Conservation (phyloP, 2,329 filamentous ascomycete species). For the Trichoderma lentiforme region DNA sequence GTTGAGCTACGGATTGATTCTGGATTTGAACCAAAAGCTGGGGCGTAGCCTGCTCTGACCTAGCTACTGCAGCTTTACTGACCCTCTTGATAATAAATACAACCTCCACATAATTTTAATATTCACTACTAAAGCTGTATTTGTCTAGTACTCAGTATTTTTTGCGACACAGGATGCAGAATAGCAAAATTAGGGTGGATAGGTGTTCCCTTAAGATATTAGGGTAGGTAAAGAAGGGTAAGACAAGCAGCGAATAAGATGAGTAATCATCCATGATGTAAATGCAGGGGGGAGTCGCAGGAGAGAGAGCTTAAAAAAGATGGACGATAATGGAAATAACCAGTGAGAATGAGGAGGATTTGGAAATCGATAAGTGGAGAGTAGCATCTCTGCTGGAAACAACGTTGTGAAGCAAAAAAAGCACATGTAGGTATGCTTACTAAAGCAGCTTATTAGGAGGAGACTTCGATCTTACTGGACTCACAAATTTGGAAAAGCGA, state of each 20-base stretch:
- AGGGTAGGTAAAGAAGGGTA: not conserved
- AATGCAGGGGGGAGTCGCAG: not conserved
- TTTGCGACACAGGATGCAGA: not conserved
- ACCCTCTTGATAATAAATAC: too few relatives aligned
- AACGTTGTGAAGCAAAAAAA: not conserved
- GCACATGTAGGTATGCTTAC: not conserved
- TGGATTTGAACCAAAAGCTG: too few relatives aligned
- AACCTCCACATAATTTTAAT: not conserved
- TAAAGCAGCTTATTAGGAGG: not conserved
- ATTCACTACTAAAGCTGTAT: not conserved
- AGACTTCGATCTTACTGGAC: not conserved
- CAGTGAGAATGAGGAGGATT: not conserved
- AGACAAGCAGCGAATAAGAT: not conserved
- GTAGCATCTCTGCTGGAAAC: not conserved
- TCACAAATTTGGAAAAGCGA: not conserved
- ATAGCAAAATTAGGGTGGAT: not conserved
- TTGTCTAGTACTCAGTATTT: not conserved
- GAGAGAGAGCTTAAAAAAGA: not conserved
- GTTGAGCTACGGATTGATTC: too few relatives aligned
- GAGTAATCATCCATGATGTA: not conserved
- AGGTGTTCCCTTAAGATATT: not conserved
- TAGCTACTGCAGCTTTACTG: too few relatives aligned
- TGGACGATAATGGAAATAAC: not conserved
- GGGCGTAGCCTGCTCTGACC: too few relatives aligned
- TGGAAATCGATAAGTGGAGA: not conserved